Evolutionary conservation across 768 basidiomycete species (phyloP).

Genomic region (Leccinum subgranulosum): DNA sequence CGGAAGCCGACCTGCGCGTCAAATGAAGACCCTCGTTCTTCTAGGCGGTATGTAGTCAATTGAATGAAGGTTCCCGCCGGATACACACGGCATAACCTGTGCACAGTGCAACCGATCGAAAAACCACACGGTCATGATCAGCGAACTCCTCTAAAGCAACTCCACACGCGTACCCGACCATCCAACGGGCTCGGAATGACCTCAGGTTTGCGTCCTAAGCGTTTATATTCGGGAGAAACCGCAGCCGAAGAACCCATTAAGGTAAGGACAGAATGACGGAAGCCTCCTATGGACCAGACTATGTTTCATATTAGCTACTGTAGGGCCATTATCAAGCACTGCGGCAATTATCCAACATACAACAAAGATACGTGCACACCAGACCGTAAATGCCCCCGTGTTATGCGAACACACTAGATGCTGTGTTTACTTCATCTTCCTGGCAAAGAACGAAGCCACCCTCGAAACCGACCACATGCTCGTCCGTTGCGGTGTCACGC

Average conservation of each 20-base stretch:
- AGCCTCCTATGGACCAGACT: not conserved
- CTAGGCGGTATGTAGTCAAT: slow-evolving; percentile 4
- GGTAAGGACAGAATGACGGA: not conserved
- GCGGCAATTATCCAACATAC: slow-evolving; percentile 13
- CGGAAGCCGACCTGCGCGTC: not conserved
- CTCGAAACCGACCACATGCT: slow-evolving; percentile 43
- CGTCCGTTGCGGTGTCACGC: slow-evolving; percentile 46
- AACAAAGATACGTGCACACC: slow-evolving; percentile 8
- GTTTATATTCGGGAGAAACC: slow-evolving; percentile 7
- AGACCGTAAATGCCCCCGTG: slow-evolving; percentile 15
- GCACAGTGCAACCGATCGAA: not conserved
- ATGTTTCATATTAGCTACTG: slow-evolving; percentile 3
- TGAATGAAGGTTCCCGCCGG: not conserved
- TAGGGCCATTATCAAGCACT: slow-evolving; percentile 12
- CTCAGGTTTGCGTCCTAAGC: not conserved
- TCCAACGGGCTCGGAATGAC: slow-evolving; percentile 17
- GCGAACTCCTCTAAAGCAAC: slow-evolving; percentile 1
- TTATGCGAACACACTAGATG: slow-evolving; percentile 14
- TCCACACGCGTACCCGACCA: not conserved
- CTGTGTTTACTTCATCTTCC: slow-evolving; percentile 24
- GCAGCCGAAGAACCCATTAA: slow-evolving; percentile 1
- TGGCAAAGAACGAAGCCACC: slow-evolving; percentile 46
- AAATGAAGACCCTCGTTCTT: slow-evolving; percentile 4
- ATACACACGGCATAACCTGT: not conserved
- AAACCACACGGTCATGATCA: slow-evolving; percentile 15